These are phyloP conservation scores for Dipsacomyces acuminosporus DNA, from an alignment of 371 early-diverging fungal genomes.

Conservation along the genomic window DNA sequence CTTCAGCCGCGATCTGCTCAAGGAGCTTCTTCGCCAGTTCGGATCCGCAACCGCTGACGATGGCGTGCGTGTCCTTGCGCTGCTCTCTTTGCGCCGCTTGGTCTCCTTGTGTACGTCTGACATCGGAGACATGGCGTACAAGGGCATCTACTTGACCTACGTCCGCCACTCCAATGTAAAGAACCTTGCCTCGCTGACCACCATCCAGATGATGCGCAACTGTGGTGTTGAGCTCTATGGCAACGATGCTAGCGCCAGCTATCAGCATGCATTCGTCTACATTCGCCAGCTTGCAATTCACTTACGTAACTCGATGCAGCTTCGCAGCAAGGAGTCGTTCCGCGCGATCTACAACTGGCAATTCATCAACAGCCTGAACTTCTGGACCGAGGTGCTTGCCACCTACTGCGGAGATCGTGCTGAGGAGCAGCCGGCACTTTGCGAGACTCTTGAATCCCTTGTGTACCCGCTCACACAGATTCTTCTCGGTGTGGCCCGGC, in stretches of 20 bases:
- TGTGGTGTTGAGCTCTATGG: conserved; percentile 84
- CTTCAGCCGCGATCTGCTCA: conserved; percentile 70
- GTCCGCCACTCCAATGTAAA: conserved; percentile 71
- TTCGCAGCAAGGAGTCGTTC: conserved; percentile 73
- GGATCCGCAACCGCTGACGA: conserved; percentile 61
- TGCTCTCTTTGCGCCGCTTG: conserved; percentile 74
- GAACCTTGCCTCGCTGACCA: conserved; percentile 72
- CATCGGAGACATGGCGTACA: conserved; percentile 52
- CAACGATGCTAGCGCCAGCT: conserved; percentile 65
- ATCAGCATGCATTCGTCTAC: conserved; percentile 88
- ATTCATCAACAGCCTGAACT: conserved; percentile 79
- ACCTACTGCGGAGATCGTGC: conserved; percentile 58
- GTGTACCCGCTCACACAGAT: conserved; percentile 91
- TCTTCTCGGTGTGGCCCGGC: conserved; percentile 72
- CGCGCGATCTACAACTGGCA: conserved; percentile 92
- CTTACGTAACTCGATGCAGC: conserved; percentile 77
- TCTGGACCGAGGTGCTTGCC: conserved; percentile 80
- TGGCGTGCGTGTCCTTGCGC: conserved; percentile 70
- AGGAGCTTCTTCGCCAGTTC: conserved; percentile 52
- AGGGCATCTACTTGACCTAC: conserved; percentile 77
- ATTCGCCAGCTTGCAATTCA: conserved; percentile 88
- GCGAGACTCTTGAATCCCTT: conserved; percentile 61
- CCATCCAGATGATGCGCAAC: conserved; percentile 81
- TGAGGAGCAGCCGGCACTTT: conserved; percentile 45
- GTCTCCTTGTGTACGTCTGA: conserved; percentile 32